These are phyloP conservation scores for Petunia secreta DNA, from an alignment of 257 asterid species.

Conservation along the genomic window DNA sequence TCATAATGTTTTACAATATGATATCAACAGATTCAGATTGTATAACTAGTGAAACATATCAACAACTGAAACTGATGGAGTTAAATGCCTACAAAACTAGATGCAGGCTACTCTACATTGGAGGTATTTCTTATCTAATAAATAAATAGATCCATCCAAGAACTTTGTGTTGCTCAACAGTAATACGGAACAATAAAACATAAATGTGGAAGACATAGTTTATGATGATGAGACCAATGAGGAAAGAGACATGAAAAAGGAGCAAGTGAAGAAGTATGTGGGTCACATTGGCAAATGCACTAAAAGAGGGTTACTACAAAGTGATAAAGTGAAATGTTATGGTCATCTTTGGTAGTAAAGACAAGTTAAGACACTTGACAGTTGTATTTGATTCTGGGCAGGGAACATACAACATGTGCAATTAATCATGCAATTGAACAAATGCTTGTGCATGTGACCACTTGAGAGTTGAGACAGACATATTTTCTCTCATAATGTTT, in stretches of 20 bases:
- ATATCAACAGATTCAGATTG: too few species aligned
- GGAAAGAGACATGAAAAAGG: conserved; percentile 36
- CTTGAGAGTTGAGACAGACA: conserved; percentile 1
- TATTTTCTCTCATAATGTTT: background rate
- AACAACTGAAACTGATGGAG: background rate
- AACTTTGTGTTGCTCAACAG: background rate
- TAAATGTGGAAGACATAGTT: background rate
- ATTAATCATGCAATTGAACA: conserved; percentile 42
- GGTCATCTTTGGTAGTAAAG: conserved; percentile 49
- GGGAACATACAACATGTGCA: conserved; percentile 84
- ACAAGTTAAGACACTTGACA: conserved; percentile 55
- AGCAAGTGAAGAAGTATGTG: conserved; percentile 22
- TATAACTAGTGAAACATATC: too few species aligned
- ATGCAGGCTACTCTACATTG: background rate
- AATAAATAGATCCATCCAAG: background rate
- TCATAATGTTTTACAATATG: too few species aligned
- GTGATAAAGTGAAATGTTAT: conserved; percentile 18
- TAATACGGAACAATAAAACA: background rate
- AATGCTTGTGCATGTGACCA: conserved; percentile 31
- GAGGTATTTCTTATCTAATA: background rate
- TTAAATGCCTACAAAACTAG: background rate
- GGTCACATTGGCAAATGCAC: conserved; percentile 13
- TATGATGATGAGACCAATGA: conserved; percentile 17
- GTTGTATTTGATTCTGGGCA: conserved; percentile 58
- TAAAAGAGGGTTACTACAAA: background rate